Percentiles rank a stretch among this genome's conserved stretches.
Evolutionary conservation across 2,329 filamentous ascomycete species (phyloP).

Genomic region (Neonectria punicea): DNA sequence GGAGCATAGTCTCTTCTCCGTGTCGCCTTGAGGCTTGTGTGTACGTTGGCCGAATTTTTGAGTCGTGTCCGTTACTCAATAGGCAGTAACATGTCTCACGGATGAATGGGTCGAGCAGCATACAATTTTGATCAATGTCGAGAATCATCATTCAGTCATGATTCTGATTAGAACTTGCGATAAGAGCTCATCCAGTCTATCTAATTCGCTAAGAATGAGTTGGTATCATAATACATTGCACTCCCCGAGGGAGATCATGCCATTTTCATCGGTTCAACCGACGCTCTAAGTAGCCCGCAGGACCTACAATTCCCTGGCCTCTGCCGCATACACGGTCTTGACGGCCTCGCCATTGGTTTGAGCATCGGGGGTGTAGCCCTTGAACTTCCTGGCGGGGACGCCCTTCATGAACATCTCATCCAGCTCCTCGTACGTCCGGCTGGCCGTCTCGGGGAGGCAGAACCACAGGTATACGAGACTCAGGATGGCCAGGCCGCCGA

Average conservation of each 20-base stretch:
- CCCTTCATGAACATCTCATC: slow-evolving; percentile 31
- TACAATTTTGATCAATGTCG: neutral
- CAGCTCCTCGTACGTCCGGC: slow-evolving; percentile 32
- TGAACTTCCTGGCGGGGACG: slow-evolving; percentile 24
- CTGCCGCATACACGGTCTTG: slow-evolving; percentile 30
- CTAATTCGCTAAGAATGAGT: slow-evolving; percentile 11
- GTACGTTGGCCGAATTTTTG: too few relatives aligned
- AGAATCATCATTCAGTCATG: neutral
- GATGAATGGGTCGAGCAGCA: neutral
- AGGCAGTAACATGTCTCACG: neutral
- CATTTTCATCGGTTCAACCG: slow-evolving; percentile 11
- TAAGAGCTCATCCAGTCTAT: neutral
- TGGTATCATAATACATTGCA: slow-evolving; percentile 16
- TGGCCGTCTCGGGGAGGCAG: slow-evolving; percentile 31
- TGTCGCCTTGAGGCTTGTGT: too few relatives aligned
- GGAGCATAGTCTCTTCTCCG: too few relatives aligned
- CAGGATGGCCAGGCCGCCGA: slow-evolving; percentile 26
- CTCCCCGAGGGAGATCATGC: neutral
- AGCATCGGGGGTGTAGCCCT: slow-evolving; percentile 26
- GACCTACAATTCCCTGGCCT: slow-evolving; percentile 22
- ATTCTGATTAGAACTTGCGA: neutral
- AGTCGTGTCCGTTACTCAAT: too few relatives aligned
- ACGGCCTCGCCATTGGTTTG: slow-evolving; percentile 28
- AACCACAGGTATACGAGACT: slow-evolving; percentile 28
- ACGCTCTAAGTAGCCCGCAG: neutral